These are phyloP conservation scores for Exophiala viscosa DNA, from an alignment of 2,329 filamentous ascomycete genomes.

Conservation along the genomic window DNA sequence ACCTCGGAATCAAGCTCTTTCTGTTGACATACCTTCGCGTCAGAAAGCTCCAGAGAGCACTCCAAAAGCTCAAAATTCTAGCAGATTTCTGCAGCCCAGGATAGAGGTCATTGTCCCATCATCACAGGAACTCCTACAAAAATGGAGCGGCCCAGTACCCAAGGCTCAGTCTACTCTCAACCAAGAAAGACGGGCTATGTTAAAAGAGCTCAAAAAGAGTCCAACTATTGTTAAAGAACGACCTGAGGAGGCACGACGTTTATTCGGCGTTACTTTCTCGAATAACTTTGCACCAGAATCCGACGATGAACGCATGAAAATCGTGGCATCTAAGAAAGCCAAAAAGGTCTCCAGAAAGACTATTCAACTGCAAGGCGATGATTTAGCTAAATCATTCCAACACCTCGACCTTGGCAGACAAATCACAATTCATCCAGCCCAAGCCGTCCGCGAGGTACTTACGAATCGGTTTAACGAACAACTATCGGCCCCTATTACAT, in stretches of 20 bases:
- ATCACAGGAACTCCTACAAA: constrained; percentile 1
- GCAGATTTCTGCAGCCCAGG: not conserved
- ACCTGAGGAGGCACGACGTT: constrained; percentile 14
- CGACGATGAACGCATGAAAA: constrained; percentile 2
- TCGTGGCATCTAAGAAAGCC: constrained; percentile 21
- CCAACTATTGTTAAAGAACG: constrained; percentile 6
- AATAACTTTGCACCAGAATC: constrained; percentile 6
- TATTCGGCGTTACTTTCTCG: constrained; percentile 21
- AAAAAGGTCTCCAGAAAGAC: constrained; percentile 3
- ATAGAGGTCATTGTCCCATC: constrained; percentile 6
- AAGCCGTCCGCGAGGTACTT: constrained; percentile 17
- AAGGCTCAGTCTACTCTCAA: constrained; percentile 1
- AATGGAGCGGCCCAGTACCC: constrained; percentile 1
- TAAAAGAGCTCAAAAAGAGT: constrained; percentile 16
- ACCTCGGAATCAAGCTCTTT: too few relatives aligned
- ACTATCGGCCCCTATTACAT: constrained; percentile 19
- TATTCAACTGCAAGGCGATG: constrained; percentile 6
- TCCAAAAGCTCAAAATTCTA: too few relatives aligned
- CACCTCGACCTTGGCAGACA: not conserved
- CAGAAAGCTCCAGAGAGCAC: too few relatives aligned
- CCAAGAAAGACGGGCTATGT: constrained; percentile 8
- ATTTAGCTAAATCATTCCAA: not conserved
- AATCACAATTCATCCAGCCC: constrained; percentile 17
- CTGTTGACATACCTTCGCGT: too few relatives aligned
- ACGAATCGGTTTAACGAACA: constrained; percentile 22